Evolutionary conservation across 305 asterid species (phyloP).

Genomic region (Fraxinus latifolia): DNA sequence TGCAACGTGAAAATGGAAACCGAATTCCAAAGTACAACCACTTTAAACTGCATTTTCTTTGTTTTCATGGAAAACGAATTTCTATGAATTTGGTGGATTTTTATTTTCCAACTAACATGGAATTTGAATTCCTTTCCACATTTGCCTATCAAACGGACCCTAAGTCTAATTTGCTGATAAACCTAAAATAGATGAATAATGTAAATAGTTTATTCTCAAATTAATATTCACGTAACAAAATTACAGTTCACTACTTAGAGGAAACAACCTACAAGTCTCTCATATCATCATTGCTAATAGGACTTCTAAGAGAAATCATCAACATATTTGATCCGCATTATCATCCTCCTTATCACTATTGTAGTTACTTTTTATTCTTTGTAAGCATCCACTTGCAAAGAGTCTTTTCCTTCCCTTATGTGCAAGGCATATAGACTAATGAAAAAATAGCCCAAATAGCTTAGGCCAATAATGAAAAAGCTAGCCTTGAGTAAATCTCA

Average conservation of each 20-base stretch:
- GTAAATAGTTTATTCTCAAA: background rate
- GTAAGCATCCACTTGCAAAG: background rate
- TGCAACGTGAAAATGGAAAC: too few species aligned
- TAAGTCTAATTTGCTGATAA: background rate
- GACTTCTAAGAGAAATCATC: background rate
- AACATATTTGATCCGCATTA: background rate
- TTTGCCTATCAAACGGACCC: too few species aligned
- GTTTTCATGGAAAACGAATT: too few species aligned
- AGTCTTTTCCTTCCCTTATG: background rate
- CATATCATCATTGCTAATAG: background rate
- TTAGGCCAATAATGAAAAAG: background rate
- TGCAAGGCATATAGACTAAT: background rate
- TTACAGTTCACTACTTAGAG: background rate
- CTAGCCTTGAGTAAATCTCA: background rate
- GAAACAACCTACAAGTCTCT: background rate
- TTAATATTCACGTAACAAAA: background rate
- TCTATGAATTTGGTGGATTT: too few species aligned
- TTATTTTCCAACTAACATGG: too few species aligned
- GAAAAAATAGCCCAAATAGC: background rate
- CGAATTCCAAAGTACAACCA: too few species aligned
- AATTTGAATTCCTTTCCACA: too few species aligned
- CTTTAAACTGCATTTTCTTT: too few species aligned
- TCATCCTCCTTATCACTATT: background rate
- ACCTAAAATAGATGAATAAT: background rate
- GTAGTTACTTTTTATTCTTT: background rate